Conservation (phyloP, 257 asterid species). For the Marsdenia floribunda region DNA sequence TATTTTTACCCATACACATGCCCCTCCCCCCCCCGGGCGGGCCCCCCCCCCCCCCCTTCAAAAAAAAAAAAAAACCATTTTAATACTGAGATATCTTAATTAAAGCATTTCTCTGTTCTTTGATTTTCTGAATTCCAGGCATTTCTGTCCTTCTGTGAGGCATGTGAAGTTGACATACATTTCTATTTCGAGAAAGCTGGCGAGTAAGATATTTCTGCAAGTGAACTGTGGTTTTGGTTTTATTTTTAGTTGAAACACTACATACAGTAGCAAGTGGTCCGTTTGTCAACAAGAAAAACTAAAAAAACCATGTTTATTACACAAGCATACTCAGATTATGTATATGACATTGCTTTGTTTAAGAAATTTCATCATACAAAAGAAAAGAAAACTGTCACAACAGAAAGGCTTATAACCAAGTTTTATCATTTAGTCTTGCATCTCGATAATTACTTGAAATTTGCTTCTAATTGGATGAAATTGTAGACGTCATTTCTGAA, state of each 20-base stretch:
- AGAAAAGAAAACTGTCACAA: neutral
- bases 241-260: neutral
- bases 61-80: neutral
- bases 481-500: neutral
- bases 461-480: neutral
- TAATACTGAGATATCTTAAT: neutral
- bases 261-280: neutral
- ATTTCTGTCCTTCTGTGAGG: constrained; percentile 88
- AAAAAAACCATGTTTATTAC: neutral
- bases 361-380: neutral
- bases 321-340: neutral
- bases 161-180: constrained; percentile 92
- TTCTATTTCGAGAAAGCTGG: constrained; percentile 90
- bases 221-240: neutral
- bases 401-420: neutral
- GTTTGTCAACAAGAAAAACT: neutral
- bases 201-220: constrained; percentile 58
- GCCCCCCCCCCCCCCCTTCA: too few relatives aligned
- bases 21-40: too few relatives aligned
- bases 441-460: neutral
- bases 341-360: neutral
- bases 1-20: neutral
- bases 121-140: constrained; percentile 50
- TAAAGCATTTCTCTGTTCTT: constrained; percentile 6
- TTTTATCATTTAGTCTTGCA: neutral